Base-by-base conservation (phyloP, 1,139 yeast genomes). In the Candida sp. region DNA sequence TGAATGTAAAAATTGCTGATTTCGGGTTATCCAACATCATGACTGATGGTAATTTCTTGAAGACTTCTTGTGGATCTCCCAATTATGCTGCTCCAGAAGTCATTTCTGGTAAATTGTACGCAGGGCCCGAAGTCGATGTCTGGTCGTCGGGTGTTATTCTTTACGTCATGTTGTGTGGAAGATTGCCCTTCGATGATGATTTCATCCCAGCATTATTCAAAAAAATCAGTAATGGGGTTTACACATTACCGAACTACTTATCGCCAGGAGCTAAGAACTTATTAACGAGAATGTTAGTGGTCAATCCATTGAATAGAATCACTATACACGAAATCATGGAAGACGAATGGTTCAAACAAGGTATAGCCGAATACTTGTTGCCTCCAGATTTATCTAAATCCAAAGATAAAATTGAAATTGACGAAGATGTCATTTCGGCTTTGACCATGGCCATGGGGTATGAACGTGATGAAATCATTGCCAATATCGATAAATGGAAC, bases 1-100 rank as follows among this genome's bases (percentile, higher is more conserved):
- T 90, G 53, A 90, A 91, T 62, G 97, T 93, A 44, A 93, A 93
- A 64, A 93, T 93, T 67, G 98, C 98, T 12, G 99, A 93, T 73
- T 93, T 91, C 58, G 98, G 99, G 12, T 76, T 93, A 45, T 86
- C 96, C 33, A 93, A 93, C 63, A 91, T 93, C 53, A 93, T 93
- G 98, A 91, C 97, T 6, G 99, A 93, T 66, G 99, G 99, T 46
- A 93, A 93, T 61, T 93, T 93, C 58, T 75, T 93, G 59, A 93
- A 91, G 61, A 93, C 99, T 1, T 82, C 93, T 57, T 93, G 99
- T 70, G 99, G 99, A 2, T 87, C 96, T 11, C 98, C 99, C 42
- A 91, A 93, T 61, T 93, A 93, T 61, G 99, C 99, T 2, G 99
- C 99, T 0, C 99, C 99, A 0, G 99, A 93, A 65, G 98, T 93